Evolutionary conservation across 306 rosid genomes (phyloP), one percentile per base, ranked within the genome.

Genomic region (Casuarina glauca): DNA sequence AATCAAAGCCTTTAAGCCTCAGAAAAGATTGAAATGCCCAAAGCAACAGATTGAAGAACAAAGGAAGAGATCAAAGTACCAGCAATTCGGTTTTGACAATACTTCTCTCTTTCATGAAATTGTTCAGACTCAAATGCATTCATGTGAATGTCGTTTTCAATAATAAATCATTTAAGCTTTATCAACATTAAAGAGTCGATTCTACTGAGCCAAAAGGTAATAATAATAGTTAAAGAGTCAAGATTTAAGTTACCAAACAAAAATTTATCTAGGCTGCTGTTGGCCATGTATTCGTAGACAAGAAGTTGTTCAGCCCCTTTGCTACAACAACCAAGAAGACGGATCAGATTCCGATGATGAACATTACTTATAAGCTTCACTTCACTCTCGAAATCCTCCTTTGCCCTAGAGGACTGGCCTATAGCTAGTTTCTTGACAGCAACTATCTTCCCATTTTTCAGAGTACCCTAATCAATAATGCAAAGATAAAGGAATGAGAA

Each of bases 291-390:
- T 61, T 91, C 91, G 69, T 85, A 90, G 52, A 91, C 90, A 64
- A 91, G 97, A 78, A 91, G 88, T 77, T 89, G 82, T 35, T 89
- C 90, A 52, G 70, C 87, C 39, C 91, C 97, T 76, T 87, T 85
- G 69, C 74, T 84, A 61, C 91, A 88, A 64, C 93, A 90, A 53
- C 97, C 97, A 36, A 91, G 90, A 67, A 91, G 94, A 19, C 92
- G 82, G 74, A 88, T 84, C 0, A 91, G 85, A 78, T 91, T 90
- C 45, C 91, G 74, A 42, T 91, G 97, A 81, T 90, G 94, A 70
- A 88, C 94, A 62, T 91, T 90, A 8, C 94, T 85, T 75, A 91
- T 91, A 38, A 90, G 90, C 85, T 76, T 90, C 11, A 90, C 93
- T 77, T 91, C 97, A 78, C 88, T 87, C 71, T 84, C 86, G 51